Conservation (phyloP, 2,329 filamentous ascomycete genomes). For the Clarireedia sp. region DNA sequence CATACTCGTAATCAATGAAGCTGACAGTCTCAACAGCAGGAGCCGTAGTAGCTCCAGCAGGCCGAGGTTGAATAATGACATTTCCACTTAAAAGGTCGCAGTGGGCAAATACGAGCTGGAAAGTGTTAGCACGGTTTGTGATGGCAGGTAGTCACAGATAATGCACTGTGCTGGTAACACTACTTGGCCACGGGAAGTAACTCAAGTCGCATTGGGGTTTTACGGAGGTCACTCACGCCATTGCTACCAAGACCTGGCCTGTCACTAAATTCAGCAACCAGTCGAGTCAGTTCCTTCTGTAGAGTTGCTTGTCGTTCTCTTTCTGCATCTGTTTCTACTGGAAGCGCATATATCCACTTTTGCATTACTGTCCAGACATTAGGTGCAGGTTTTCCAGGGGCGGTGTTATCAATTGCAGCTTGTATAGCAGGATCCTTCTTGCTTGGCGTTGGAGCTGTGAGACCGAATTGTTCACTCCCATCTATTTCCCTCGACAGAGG, state of each 20-base stretch:
- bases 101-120: conserved; percentile 80
- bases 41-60: conserved; percentile 28
- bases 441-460: conserved; percentile 24
- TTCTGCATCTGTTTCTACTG: conserved; percentile 62
- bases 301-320: conserved; percentile 58
- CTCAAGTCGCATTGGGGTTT: conserved; percentile 5
- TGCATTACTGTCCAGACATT: conserved; percentile 95
- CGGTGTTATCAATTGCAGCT: conserved; percentile 41
- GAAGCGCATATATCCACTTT: conserved; percentile 87
- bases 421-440: conserved; percentile 33
- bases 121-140: conserved; percentile 15
- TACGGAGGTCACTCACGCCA: conserved; percentile 47
- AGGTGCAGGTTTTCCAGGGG: conserved; percentile 63
- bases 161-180: not conserved
- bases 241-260: conserved; percentile 68
- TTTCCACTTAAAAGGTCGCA: conserved; percentile 96
- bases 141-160: not conserved
- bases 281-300: conserved; percentile 64
- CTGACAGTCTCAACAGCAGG: conserved; percentile 47
- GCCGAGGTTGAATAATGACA: conserved; percentile 68
- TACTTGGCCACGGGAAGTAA: conserved; percentile 4
- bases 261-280: conserved; percentile 65
- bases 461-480: conserved; percentile 28
- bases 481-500: conserved; percentile 30
- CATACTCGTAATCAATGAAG: conserved; percentile 99